phyloP scores from a whole-genome alignment of 495 filamentous ascomycete genomes.

The Penicillium salamii region DNA sequence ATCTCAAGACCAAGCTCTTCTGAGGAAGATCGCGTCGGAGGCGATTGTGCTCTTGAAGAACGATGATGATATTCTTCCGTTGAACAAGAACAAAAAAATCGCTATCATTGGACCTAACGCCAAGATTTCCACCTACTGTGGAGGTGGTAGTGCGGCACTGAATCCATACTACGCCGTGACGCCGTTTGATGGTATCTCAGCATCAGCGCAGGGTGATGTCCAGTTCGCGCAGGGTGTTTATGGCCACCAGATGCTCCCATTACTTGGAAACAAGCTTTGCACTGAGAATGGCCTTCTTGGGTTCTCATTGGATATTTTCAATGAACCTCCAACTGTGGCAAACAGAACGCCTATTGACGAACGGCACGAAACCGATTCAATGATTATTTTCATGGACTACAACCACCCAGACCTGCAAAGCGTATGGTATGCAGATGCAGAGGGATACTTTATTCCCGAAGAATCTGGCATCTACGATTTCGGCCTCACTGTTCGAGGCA shows the following conservation, averaged over 20 bases:
- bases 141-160: constrained; percentile 74
- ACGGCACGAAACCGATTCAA: constrained; percentile 47
- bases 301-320: background rate
- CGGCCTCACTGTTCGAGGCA: constrained; percentile 67
- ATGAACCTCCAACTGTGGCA: background rate
- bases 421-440: background rate
- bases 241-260: constrained; percentile 55
- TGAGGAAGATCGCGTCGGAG: constrained; percentile 58
- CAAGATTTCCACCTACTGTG: constrained; percentile 65
- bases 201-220: background rate
- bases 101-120: constrained; percentile 77
- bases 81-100: constrained; percentile 53
- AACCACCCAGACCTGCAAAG: constrained; percentile 44
- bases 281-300: constrained; percentile 34
- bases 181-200: constrained; percentile 48
- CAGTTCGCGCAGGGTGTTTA: constrained; percentile 50
- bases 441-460: constrained; percentile 48
- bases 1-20: constrained; percentile 56
- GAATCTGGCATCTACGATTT: constrained; percentile 64
- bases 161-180: constrained; percentile 71
- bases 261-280: constrained; percentile 45
- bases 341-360: background rate
- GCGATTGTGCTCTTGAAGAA: constrained; percentile 78
- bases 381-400: constrained; percentile 55
- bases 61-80: constrained; percentile 58